Evolutionary conservation across 495 filamentous ascomycete species (phyloP).

Genomic region (Cercophora scortea): DNA sequence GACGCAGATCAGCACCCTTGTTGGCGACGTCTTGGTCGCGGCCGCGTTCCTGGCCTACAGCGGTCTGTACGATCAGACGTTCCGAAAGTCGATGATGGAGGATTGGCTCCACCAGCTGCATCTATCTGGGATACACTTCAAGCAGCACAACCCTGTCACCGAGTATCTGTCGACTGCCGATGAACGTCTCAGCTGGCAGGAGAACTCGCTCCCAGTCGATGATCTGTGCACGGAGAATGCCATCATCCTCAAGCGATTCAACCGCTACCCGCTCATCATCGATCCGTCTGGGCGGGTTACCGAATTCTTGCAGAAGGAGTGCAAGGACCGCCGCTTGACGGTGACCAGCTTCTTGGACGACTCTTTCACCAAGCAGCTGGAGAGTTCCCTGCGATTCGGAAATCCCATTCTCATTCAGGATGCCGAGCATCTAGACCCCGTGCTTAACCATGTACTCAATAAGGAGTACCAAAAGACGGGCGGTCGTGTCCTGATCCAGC

Average conservation of each 20-base stretch:
- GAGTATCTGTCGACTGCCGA: slow-evolving; percentile 97
- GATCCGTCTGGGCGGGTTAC: slow-evolving; percentile 91
- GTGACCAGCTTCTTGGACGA: slow-evolving; percentile 98
- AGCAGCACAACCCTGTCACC: slow-evolving; percentile 86
- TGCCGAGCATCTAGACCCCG: slow-evolving; percentile 91
- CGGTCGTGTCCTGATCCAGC: slow-evolving; percentile 93
- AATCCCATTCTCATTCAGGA: slow-evolving; percentile 99
- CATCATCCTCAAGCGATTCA: slow-evolving; percentile 94
- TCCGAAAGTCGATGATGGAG: slow-evolving; percentile 93
- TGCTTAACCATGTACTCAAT: slow-evolving; percentile 97
- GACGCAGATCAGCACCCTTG: slow-evolving; percentile 91
- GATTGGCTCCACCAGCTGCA: slow-evolving; percentile 92
- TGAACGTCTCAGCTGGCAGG: slow-evolving; percentile 89
- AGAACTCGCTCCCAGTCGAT: slow-evolving; percentile 92
- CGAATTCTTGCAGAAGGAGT: slow-evolving; percentile 90
- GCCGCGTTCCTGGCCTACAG: slow-evolving; percentile 97
- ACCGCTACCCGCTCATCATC: slow-evolving; percentile 96
- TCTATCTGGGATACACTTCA: slow-evolving; percentile 84
- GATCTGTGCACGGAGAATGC: slow-evolving; percentile 98
- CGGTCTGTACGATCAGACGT: slow-evolving; percentile 95
- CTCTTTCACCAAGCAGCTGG: slow-evolving; percentile 94
- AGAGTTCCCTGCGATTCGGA: slow-evolving; percentile 93
- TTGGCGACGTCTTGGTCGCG: slow-evolving; percentile 90
- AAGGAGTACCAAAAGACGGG: slow-evolving; percentile 99
- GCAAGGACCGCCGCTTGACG: slow-evolving; percentile 85